These are phyloP conservation scores for Skeletonema potamos DNA, from an alignment of 108 stramenopile genomes.

Conservation along the genomic window DNA sequence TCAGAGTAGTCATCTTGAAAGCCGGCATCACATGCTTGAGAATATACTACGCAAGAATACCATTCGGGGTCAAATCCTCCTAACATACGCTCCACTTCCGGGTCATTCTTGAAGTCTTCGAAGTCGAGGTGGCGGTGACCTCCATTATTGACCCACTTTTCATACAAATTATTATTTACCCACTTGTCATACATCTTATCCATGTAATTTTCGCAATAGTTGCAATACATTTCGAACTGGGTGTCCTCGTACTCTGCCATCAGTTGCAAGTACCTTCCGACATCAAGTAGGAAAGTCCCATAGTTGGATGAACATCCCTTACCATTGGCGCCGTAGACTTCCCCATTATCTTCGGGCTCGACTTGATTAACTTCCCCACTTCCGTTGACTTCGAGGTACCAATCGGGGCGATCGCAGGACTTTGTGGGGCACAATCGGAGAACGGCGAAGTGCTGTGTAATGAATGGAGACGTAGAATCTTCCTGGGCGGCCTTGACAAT, in stretches of 20 bases:
- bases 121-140: conserved; percentile 20
- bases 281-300: conserved; percentile 75
- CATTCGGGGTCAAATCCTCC: conserved; percentile 25
- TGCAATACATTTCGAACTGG: conserved; percentile 68
- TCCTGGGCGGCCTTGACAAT: conserved; percentile 51
- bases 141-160: conserved; percentile 10
- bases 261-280: conserved; percentile 67
- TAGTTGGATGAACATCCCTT: conserved; percentile 64
- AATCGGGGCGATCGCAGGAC: conserved; percentile 42
- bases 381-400: not conserved
- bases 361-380: not conserved
- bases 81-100: not conserved
- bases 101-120: conserved; percentile 42
- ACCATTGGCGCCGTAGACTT: conserved; percentile 39
- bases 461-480: conserved; percentile 49
- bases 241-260: conserved; percentile 63
- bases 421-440: conserved; percentile 78
- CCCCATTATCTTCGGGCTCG: not conserved
- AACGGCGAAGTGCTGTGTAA: conserved; percentile 72
- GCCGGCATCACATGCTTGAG: conserved; percentile 1
- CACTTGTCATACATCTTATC: not conserved
- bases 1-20: conserved; percentile 13
- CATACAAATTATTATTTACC: conserved; percentile 13
- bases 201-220: conserved; percentile 24
- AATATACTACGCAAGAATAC: conserved; percentile 16